Evolutionary conservation across 2,329 filamentous ascomycete species (phyloP).

Genomic region (Fusarium sp.): DNA sequence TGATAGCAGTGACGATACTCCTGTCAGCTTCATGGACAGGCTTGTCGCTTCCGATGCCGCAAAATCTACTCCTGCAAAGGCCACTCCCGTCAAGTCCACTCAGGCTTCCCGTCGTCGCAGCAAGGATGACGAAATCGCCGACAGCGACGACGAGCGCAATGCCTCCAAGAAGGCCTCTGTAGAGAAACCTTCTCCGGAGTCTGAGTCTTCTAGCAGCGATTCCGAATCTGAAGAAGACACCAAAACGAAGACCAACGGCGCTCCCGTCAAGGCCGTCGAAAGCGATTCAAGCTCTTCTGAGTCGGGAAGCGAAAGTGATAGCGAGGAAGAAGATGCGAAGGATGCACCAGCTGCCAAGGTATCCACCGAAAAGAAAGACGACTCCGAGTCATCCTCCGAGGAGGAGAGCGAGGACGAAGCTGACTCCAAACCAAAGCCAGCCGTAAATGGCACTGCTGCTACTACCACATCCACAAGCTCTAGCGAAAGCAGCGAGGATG

Average conservation of each 20-base stretch:
- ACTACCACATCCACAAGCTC: slow-evolving; percentile 35
- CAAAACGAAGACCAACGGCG: slow-evolving; percentile 39
- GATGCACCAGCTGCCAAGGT: slow-evolving; percentile 31
- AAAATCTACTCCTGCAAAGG: slow-evolving; percentile 26
- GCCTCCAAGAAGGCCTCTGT: slow-evolving; percentile 37
- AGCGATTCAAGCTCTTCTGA: slow-evolving; percentile 44
- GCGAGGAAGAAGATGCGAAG: slow-evolving; percentile 42
- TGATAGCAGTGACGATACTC: slow-evolving; percentile 30
- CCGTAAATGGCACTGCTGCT: slow-evolving; percentile 28
- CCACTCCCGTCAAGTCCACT: slow-evolving; percentile 30
- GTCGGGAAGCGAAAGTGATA: slow-evolving; percentile 47
- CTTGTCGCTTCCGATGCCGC: slow-evolving; percentile 36
- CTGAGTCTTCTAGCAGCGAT: slow-evolving; percentile 43
- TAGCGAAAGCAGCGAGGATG: slow-evolving; percentile 43
- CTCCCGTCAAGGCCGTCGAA: slow-evolving; percentile 24
- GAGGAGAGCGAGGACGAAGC: slow-evolving; percentile 46
- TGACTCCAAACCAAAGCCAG: slow-evolving; percentile 32
- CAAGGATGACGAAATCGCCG: slow-evolving; percentile 55
- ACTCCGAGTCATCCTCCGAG: slow-evolving; percentile 43
- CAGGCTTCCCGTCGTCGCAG: slow-evolving; percentile 41
- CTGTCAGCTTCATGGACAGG: slow-evolving; percentile 50
- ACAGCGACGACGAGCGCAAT: slow-evolving; percentile 55
- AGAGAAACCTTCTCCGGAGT: slow-evolving; percentile 30
- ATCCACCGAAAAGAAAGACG: slow-evolving; percentile 21
- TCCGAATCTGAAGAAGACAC: slow-evolving; percentile 45